Percentiles rank a stretch among this genome's conserved stretches.
These are phyloP conservation scores for Corymbia citriodora DNA, from an alignment of 441 rosid genomes.

Conservation along the genomic window DNA sequence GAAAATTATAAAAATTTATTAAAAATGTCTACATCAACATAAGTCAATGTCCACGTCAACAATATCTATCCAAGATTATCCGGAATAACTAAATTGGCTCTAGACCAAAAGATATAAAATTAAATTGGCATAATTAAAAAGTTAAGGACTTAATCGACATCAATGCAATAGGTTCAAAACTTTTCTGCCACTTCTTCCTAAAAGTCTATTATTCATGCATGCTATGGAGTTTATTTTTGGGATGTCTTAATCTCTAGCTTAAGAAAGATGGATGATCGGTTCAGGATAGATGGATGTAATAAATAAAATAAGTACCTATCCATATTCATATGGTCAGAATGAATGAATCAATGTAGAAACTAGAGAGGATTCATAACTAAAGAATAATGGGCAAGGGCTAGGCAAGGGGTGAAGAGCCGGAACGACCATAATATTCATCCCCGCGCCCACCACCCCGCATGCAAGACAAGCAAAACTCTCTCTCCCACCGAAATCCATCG, in stretches of 20 bases:
- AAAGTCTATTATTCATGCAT: background rate
- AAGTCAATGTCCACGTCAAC: fast-evolving
- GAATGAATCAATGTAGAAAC: background rate
- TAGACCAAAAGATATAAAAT: no score
- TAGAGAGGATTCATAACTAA: background rate
- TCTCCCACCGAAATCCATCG: background rate
- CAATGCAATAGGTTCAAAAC: no score
- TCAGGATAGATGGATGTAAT: background rate
- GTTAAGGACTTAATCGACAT: background rate
- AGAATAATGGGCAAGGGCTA: background rate
- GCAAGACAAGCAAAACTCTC: background rate
- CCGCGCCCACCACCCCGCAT: background rate
- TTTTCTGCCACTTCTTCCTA: no score
- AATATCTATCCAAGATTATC: fast-evolving
- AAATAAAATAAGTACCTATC: background rate
- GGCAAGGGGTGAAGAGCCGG: background rate
- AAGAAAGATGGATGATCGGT: background rate
- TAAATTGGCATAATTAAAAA: no score
- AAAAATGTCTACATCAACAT: fast-evolving
- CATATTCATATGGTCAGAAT: background rate
- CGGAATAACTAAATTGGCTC: no score
- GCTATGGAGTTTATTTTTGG: background rate
- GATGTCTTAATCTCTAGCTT: background rate
- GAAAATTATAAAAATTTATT: no score
- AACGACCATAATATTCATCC: background rate